Conservation (phyloP, 805 yeast genomes). For the Debaryomyces castellii region DNA sequence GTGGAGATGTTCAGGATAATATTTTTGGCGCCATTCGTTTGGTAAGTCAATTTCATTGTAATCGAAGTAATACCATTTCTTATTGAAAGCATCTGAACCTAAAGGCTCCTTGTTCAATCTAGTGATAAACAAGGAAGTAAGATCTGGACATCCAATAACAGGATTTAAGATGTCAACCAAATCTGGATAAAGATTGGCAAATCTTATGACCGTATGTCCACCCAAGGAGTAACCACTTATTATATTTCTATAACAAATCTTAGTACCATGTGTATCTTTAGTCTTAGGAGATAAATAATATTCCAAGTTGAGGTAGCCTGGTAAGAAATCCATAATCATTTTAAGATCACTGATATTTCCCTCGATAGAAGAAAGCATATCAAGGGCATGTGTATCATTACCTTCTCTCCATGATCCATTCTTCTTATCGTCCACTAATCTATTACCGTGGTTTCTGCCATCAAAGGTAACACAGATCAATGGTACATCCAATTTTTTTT, state of each 20-base stretch:
- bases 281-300: constrained; percentile 16
- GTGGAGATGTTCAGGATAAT: constrained; percentile 37
- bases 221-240: constrained; percentile 56
- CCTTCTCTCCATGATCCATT: constrained; percentile 49
- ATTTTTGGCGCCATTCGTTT: constrained; percentile 19
- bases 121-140: constrained; percentile 43
- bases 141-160: constrained; percentile 49
- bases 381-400: constrained; percentile 49
- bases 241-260: constrained; percentile 33
- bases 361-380: constrained; percentile 49
- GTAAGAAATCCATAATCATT: constrained; percentile 45
- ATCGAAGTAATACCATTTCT: constrained; percentile 29
- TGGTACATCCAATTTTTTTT: constrained; percentile 23
- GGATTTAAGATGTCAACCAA: constrained; percentile 45
- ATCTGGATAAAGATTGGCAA: constrained; percentile 38
- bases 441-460: constrained; percentile 54
- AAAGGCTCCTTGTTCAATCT: constrained; percentile 28
- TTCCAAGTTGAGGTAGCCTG: constrained; percentile 37
- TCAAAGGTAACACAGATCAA: constrained; percentile 53
- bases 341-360: constrained; percentile 47
- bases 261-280: constrained; percentile 15
- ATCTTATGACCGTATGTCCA: constrained; percentile 54
- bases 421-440: constrained; percentile 31
- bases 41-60: constrained; percentile 35
- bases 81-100: constrained; percentile 20